Conservation (phyloP, 495 filamentous ascomycete species). For the Cladorrhinum samala region DNA sequence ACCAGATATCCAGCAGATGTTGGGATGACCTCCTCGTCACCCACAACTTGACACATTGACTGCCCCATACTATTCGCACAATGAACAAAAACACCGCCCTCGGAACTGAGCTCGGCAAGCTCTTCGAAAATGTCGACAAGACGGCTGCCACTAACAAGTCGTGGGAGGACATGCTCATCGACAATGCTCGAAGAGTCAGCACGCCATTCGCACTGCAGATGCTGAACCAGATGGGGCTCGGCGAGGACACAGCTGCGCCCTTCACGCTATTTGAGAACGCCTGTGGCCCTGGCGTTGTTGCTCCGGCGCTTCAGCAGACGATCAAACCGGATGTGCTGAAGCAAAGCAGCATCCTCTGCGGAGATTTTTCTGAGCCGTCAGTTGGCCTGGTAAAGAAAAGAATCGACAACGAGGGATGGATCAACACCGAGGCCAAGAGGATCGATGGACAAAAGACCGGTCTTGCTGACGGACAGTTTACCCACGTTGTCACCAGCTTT, state of each 20-base stretch:
- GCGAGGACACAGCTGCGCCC: conserved; percentile 20
- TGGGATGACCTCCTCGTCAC: background rate
- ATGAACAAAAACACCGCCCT: background rate
- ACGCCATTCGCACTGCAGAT: conserved; percentile 25
- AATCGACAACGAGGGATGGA: conserved; percentile 26
- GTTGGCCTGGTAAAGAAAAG: conserved; percentile 26
- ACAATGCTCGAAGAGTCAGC: conserved; percentile 30
- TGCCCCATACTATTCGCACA: background rate
- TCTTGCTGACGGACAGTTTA: conserved; percentile 26
- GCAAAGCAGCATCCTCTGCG: conserved; percentile 34
- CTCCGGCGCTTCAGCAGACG: conserved; percentile 24
- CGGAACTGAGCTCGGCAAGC: conserved; percentile 21
- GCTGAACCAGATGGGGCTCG: conserved; percentile 32
- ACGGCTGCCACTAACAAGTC: conserved; percentile 9
- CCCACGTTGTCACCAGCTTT: conserved; percentile 37
- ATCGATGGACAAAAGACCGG: conserved; percentile 36
- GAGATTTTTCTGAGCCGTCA: conserved; percentile 29
- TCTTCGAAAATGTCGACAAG: conserved; percentile 20
- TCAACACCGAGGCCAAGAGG: conserved; percentile 24
- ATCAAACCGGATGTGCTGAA: conserved; percentile 24
- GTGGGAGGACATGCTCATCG: conserved; percentile 22
- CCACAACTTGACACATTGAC: background rate
- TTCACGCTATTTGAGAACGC: conserved; percentile 37
- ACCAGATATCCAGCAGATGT: background rate
- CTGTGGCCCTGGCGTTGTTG: conserved; percentile 38